Percentiles rank a stretch among this genome's conserved stretches.
These are phyloP conservation scores for Neofusicoccum kwambonambiense DNA, from an alignment of 2,329 filamentous ascomycete species.

Conservation along the genomic window DNA sequence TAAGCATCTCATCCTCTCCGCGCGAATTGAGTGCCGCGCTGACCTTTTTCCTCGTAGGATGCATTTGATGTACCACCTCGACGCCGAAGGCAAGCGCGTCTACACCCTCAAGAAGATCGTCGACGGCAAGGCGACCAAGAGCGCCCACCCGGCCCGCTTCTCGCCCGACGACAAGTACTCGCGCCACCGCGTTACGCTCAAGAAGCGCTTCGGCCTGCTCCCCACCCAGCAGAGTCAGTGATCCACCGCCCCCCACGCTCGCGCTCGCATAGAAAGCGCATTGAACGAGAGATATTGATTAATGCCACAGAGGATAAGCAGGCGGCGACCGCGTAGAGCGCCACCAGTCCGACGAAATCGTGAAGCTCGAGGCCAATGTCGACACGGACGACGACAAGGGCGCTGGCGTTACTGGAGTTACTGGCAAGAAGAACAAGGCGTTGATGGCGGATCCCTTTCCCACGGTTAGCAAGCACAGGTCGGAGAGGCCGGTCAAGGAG, in stretches of 20 bases:
- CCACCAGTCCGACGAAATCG: background rate
- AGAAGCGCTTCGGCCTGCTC: conserved; percentile 87
- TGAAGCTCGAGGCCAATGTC: too few species aligned
- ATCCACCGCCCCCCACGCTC: too few species aligned
- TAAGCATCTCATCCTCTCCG: too few species aligned
- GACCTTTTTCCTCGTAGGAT: conserved; percentile 41
- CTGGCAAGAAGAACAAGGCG: too few species aligned
- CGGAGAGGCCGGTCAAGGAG: too few species aligned
- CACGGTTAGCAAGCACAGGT: too few species aligned
- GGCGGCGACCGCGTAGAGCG: background rate
- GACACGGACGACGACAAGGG: too few species aligned
- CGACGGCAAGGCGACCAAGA: conserved; percentile 85
- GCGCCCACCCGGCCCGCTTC: conserved; percentile 92
- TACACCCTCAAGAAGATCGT: conserved; percentile 94
- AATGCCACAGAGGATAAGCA: background rate
- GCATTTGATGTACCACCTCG: conserved; percentile 85
- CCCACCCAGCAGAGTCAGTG: conserved; percentile 69
- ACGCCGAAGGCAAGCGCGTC: conserved; percentile 76
- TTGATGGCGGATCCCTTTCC: too few species aligned
- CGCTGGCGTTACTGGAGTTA: conserved; percentile 3
- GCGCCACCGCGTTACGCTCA: conserved; percentile 87
- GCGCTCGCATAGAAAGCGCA: background rate
- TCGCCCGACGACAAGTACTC: conserved; percentile 99
- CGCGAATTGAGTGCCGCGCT: background rate
- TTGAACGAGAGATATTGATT: background rate